A percentile compares a stretch with the other conserved stretches of the same genome.
phyloP scores from a whole-genome alignment of 257 asterid species.

The Solanum arcanum region DNA sequence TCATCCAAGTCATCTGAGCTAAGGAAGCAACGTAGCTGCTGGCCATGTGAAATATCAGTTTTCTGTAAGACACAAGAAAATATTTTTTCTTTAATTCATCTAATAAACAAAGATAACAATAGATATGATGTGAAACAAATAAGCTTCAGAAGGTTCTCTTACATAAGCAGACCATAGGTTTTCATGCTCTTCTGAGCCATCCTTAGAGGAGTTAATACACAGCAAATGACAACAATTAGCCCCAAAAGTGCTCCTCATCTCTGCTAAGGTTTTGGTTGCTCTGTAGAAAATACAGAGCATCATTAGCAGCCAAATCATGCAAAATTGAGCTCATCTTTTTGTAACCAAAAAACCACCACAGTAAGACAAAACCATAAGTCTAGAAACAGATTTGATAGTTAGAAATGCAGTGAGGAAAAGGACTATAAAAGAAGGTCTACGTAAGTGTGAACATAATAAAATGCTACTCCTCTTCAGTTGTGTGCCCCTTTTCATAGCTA shows the following conservation, averaged over 20 bases:
- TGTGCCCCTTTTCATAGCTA: background rate
- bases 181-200: constrained; percentile 45
- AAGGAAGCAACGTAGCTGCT: constrained; percentile 58
- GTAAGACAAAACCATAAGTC: background rate
- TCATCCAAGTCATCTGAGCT: constrained; percentile 68
- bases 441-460: background rate
- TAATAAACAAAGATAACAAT: background rate
- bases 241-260: constrained; percentile 85
- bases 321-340: background rate
- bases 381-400: background rate
- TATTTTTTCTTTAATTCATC: background rate
- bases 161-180: constrained; percentile 71
- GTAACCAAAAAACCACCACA: background rate
- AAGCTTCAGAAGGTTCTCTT: constrained; percentile 22
- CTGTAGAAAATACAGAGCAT: constrained; percentile 32
- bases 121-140: constrained; percentile 6
- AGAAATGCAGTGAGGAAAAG: background rate
- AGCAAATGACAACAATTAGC: constrained; percentile 63
- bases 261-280: constrained; percentile 57
- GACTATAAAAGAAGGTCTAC: background rate
- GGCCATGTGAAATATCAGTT: constrained; percentile 24
- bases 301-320: background rate
- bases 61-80: constrained; percentile 34
- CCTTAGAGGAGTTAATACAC: constrained; percentile 69
- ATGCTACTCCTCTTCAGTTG: background rate